phyloP scores from a whole-genome alignment of 805 yeast species.

The Saccharomycopsis selenospora region DNA sequence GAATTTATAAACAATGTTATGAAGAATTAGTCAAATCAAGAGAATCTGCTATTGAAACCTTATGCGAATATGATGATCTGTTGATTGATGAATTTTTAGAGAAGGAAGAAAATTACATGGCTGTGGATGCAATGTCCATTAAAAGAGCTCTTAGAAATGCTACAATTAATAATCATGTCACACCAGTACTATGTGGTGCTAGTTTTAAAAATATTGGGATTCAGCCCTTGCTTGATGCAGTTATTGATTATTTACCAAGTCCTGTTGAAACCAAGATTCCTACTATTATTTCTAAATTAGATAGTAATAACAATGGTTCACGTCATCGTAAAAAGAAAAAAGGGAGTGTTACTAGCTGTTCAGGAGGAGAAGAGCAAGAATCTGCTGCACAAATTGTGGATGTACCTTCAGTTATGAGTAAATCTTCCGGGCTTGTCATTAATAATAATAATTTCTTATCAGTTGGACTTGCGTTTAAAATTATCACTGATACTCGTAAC shows the following conservation, averaged over 20 bases:
- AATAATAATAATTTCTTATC: slow-evolving; percentile 54
- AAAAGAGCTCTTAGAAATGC: slow-evolving; percentile 54
- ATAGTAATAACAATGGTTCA: slow-evolving; percentile 23
- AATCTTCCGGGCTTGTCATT: slow-evolving; percentile 40
- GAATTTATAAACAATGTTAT: slow-evolving; percentile 29
- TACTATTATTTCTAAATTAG: slow-evolving; percentile 33
- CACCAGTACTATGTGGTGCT: slow-evolving; percentile 89
- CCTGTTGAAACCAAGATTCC: slow-evolving; percentile 63
- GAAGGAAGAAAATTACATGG: slow-evolving; percentile 50
- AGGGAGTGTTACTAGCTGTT: slow-evolving; percentile 18
- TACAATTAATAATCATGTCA: slow-evolving; percentile 49
- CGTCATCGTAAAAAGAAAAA: slow-evolving; percentile 22
- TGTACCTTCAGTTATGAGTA: slow-evolving; percentile 27
- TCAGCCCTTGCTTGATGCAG: slow-evolving; percentile 92
- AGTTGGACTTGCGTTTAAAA: slow-evolving; percentile 86
- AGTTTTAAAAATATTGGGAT: slow-evolving; percentile 91
- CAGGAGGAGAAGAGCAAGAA: slow-evolving; percentile 14
- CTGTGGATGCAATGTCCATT: slow-evolving; percentile 49
- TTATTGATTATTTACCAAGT: slow-evolving; percentile 88
- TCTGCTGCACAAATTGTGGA: slow-evolving; percentile 28
- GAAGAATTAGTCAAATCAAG: slow-evolving; percentile 51
- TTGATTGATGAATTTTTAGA: slow-evolving; percentile 75
- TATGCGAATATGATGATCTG: slow-evolving; percentile 75
- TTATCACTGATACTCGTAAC: slow-evolving; percentile 73
- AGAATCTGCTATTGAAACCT: slow-evolving; percentile 72